Conservation (phyloP, 139 green algal species). For the Tetraselmis striata region DNA sequence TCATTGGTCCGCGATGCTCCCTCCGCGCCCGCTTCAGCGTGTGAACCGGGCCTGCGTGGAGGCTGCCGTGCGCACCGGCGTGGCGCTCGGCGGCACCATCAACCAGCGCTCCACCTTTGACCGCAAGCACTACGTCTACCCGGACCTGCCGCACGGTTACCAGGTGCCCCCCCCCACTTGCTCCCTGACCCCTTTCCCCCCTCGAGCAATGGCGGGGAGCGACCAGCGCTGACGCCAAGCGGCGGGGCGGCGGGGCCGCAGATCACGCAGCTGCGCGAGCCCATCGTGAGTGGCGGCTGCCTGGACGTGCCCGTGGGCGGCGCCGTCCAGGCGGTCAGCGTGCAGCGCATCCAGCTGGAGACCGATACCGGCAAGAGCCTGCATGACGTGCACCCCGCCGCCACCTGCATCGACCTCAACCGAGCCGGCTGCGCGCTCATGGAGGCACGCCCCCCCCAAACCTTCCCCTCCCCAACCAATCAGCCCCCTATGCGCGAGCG, state of each 20-base stretch:
- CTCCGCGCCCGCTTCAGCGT: neutral
- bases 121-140: slow-evolving; percentile 99
- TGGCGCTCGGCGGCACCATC: slow-evolving; percentile 3
- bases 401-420: slow-evolving; percentile 13
- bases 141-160: slow-evolving; percentile 97
- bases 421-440: slow-evolving; percentile 15
- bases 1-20: neutral
- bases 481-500: too few relatives aligned
- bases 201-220: too few relatives aligned
- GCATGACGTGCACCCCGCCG: neutral
- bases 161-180: slow-evolving; percentile 35
- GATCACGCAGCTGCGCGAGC: slow-evolving; percentile 2
- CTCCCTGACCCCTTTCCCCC: neutral
- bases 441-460: neutral
- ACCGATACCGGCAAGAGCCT: slow-evolving; percentile 8
- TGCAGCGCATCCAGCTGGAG: slow-evolving; percentile 4
- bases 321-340: neutral
- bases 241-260: too few relatives aligned
- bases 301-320: neutral
- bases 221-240: too few relatives aligned
- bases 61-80: slow-evolving; percentile 8
- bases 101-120: slow-evolving; percentile 84
- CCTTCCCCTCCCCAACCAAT: too few relatives aligned
- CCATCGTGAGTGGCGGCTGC: neutral
- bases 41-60: slow-evolving; percentile 13